phyloP scores from a whole-genome alignment of 1,139 yeast species.

The Lodderomyces parapsilosis region DNA sequence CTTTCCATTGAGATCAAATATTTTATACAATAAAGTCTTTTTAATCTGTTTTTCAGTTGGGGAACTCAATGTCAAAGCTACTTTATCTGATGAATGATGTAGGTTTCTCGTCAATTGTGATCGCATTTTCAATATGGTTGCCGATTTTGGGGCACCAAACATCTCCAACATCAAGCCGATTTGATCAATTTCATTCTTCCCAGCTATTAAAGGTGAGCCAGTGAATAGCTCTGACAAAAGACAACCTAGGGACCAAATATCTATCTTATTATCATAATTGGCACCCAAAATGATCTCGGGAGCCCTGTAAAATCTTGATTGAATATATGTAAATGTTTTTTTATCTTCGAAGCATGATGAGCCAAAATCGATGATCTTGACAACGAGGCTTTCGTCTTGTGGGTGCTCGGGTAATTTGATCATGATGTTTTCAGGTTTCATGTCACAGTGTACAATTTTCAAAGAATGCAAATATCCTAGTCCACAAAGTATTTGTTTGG shows the following conservation, averaged over 20 bases:
- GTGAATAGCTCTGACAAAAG: constrained; percentile 63
- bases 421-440: constrained; percentile 72
- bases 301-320: constrained; percentile 65
- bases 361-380: constrained; percentile 68
- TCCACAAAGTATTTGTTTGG: constrained; percentile 58
- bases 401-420: constrained; percentile 31
- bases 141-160: constrained; percentile 59
- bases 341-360: constrained; percentile 53
- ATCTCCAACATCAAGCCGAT: constrained; percentile 57
- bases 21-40: constrained; percentile 33
- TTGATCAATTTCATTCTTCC: constrained; percentile 67
- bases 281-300: constrained; percentile 87
- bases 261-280: constrained; percentile 65
- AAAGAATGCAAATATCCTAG: constrained; percentile 57
- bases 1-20: constrained; percentile 43
- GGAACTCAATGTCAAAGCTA: neutral
- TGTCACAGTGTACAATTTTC: constrained; percentile 74
- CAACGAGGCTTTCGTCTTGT: constrained; percentile 22
- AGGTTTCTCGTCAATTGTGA: constrained; percentile 16
- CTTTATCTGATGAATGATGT: constrained; percentile 14
- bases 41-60: constrained; percentile 26
- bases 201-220: constrained; percentile 71
- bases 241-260: constrained; percentile 80
- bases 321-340: constrained; percentile 56
- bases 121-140: constrained; percentile 25